Conservation (phyloP, 31 red algal species). For the Asparagopsis taxiformis region DNA sequence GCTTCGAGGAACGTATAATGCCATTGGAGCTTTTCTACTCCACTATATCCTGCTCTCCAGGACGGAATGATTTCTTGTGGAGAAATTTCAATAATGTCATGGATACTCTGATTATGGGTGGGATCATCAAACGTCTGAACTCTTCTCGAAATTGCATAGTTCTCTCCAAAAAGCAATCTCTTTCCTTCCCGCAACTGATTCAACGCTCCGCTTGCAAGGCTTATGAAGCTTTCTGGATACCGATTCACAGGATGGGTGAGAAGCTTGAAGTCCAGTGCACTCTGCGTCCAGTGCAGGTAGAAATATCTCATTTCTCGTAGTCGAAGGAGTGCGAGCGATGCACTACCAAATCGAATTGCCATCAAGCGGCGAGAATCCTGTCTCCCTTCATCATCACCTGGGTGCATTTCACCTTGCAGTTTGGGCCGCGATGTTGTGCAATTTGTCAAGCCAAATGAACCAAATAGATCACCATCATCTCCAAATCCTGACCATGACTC, state of each 20-base stretch:
- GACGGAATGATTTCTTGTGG: not conserved
- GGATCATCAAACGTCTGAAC: not conserved
- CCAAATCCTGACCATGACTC: conserved; percentile 43
- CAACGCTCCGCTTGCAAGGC: conserved; percentile 22
- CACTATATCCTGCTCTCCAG: conserved; percentile 21
- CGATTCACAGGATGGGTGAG: conserved; percentile 24
- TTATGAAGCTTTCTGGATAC: conserved; percentile 20
- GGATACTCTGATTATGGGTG: not conserved
- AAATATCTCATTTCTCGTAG: conserved; percentile 64
- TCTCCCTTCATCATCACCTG: not conserved
- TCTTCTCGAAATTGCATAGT: not conserved
- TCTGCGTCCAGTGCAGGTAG: conserved; percentile 57
- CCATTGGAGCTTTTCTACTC: conserved; percentile 22
- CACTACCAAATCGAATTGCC: conserved; percentile 60
- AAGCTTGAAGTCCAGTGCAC: conserved; percentile 9
- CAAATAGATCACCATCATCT: conserved; percentile 71
- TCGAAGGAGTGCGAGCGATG: conserved; percentile 41
- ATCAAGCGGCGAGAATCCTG: conserved; percentile 16
- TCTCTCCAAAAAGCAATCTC: conserved; percentile 17
- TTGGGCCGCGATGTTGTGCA: conserved; percentile 42
- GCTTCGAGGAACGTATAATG: conserved; percentile 59
- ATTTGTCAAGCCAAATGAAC: conserved; percentile 40
- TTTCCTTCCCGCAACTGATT: conserved; percentile 29
- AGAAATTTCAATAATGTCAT: not conserved
- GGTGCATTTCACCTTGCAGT: conserved; percentile 33